Percentiles rank a stretch among this genome's conserved stretches.
Conservation (phyloP, 1,139 yeast genomes). For the Lodderomyces beijingensis region DNA sequence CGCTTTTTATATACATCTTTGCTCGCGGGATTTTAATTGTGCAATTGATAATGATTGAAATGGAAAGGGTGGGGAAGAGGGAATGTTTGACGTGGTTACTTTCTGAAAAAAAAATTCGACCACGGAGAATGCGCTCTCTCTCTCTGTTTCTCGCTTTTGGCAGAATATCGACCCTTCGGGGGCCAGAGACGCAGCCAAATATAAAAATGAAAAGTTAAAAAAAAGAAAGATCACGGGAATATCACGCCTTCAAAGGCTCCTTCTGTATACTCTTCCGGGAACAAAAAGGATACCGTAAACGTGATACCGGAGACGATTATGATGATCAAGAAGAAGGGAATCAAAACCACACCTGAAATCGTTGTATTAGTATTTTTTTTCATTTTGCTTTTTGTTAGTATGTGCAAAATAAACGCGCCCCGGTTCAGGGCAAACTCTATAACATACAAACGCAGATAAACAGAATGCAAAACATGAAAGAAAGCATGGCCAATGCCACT, state of each 20-base stretch:
- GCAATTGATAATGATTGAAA: too few relatives aligned
- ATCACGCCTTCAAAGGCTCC: slow-evolving; percentile 9
- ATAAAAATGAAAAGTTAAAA: not conserved
- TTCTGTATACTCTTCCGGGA: slow-evolving; percentile 7
- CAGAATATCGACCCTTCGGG: too few relatives aligned
- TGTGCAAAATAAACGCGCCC: too few relatives aligned
- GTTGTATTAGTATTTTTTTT: too few relatives aligned
- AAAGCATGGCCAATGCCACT: slow-evolving; percentile 12
- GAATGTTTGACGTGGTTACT: not conserved
- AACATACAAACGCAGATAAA: slow-evolving; percentile 16
- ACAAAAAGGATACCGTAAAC: slow-evolving; percentile 8
- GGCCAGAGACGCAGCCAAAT: too few relatives aligned
- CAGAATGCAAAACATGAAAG: slow-evolving; percentile 9
- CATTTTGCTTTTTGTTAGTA: too few relatives aligned
- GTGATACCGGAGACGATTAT: slow-evolving; percentile 11
- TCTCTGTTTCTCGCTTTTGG: too few relatives aligned
- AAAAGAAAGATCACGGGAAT: slow-evolving; percentile 1
- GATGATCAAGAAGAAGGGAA: slow-evolving; percentile 11
- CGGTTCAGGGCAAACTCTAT: not conserved
- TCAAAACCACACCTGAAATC: slow-evolving; percentile 11
- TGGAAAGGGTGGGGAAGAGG: not conserved
- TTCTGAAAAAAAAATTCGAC: too few relatives aligned
- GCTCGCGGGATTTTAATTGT: too few relatives aligned
- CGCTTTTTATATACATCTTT: not conserved
- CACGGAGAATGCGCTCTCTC: too few relatives aligned